These are phyloP conservation scores for Serendipita vermifera DNA, from an alignment of 768 basidiomycete genomes.

Conservation along the genomic window DNA sequence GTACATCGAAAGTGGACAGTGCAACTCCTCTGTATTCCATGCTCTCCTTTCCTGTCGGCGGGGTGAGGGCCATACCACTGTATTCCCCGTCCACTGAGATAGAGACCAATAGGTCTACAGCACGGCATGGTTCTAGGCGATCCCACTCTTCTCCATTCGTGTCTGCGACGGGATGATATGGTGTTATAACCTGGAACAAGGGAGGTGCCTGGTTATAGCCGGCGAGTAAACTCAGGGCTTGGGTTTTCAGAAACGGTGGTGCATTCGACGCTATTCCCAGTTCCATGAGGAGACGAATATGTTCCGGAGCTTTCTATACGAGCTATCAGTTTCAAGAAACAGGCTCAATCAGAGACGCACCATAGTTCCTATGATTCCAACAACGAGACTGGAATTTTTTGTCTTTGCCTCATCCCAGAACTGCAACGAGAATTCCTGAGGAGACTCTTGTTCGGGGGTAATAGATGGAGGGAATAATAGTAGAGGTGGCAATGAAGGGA, in stretches of 20 bases:
- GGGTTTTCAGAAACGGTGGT: slow-evolving; percentile 74
- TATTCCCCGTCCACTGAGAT: slow-evolving; percentile 82
- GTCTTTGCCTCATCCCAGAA: slow-evolving; percentile 92
- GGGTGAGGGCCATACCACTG: slow-evolving; percentile 39
- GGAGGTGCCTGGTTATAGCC: slow-evolving; percentile 45
- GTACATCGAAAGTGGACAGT: slow-evolving; percentile 71
- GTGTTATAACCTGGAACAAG: slow-evolving; percentile 51
- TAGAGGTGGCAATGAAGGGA: slow-evolving; percentile 50
- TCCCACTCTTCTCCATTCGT: slow-evolving; percentile 91
- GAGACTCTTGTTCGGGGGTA: slow-evolving; percentile 39
- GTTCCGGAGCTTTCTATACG: slow-evolving; percentile 24
- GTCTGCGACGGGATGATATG: slow-evolving; percentile 65
- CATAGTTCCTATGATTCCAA: slow-evolving; percentile 78
- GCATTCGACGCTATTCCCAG: slow-evolving; percentile 88
- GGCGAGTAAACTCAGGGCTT: slow-evolving; percentile 54
- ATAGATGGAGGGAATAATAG: slow-evolving; percentile 58
- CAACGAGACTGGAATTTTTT: slow-evolving; percentile 62
- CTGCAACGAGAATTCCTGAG: slow-evolving; percentile 86
- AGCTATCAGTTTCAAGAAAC: slow-evolving; percentile 1
- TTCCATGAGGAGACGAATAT: slow-evolving; percentile 69
- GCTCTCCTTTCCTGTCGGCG: slow-evolving; percentile 42
- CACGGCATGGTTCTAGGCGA: slow-evolving; percentile 64
- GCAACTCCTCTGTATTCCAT: slow-evolving; percentile 68
- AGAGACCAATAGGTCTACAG: slow-evolving; percentile 70
- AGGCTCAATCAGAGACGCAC: slow-evolving; percentile 22